Percentiles rank a stretch among this genome's conserved stretches.
These are phyloP conservation scores for Cryphonectria radicalis DNA, from an alignment of 2,329 filamentous ascomycete species.

Conservation along the genomic window DNA sequence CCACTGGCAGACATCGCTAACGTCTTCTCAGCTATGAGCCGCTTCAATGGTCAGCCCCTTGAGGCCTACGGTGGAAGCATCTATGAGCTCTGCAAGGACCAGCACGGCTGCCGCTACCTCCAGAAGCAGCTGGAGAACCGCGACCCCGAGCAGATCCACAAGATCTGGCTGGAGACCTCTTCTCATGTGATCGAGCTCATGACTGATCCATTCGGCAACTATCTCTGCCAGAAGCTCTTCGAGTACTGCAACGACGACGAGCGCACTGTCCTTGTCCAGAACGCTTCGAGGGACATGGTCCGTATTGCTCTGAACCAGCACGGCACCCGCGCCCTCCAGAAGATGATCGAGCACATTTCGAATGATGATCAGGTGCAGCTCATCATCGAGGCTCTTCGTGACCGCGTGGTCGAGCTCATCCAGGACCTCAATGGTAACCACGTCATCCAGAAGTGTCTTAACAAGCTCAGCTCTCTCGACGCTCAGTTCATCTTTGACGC, in stretches of 20 bases:
- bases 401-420: slow-evolving; percentile 89
- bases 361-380: slow-evolving; percentile 83
- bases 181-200: slow-evolving; percentile 95
- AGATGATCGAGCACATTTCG: slow-evolving; percentile 96
- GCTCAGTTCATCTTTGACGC: slow-evolving; percentile 97
- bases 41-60: slow-evolving; percentile 81
- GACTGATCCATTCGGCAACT: slow-evolving; percentile 99
- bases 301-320: slow-evolving; percentile 96
- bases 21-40: slow-evolving; percentile 63
- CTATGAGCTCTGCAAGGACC: slow-evolving; percentile 92
- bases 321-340: slow-evolving; percentile 93
- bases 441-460: slow-evolving; percentile 98
- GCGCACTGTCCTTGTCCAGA: slow-evolving; percentile 89
- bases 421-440: slow-evolving; percentile 98
- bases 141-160: slow-evolving; percentile 79
- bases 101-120: slow-evolving; percentile 94
- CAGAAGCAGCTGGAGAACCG: slow-evolving; percentile 97
- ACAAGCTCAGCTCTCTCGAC: slow-evolving; percentile 82
- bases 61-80: slow-evolving; percentile 83
- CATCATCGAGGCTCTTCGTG: slow-evolving; percentile 82
- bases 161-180: slow-evolving; percentile 94
- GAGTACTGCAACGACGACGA: slow-evolving; percentile 96
- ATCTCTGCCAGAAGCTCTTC: slow-evolving; percentile 96
- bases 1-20: slow-evolving; percentile 37
- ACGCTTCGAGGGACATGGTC: slow-evolving; percentile 84